Conservation (phyloP, 495 filamentous ascomycete genomes). For the Aspergillus nidulans region DNA sequence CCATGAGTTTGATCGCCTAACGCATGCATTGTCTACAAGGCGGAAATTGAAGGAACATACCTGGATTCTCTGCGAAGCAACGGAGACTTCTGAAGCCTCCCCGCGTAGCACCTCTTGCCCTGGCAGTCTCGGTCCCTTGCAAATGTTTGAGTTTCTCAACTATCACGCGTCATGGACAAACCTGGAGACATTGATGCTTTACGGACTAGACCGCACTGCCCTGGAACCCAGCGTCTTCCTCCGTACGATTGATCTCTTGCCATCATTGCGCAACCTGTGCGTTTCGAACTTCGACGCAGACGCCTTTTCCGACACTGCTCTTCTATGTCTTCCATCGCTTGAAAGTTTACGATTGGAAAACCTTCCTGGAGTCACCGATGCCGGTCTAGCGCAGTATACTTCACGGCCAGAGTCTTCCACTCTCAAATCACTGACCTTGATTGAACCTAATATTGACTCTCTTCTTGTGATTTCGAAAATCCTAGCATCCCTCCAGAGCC, state of each 20-base stretch:
- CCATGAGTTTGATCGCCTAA: conserved; percentile 68
- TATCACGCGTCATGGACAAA: conserved; percentile 67
- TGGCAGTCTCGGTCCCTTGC: conserved; percentile 54
- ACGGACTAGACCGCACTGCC: conserved; percentile 54
- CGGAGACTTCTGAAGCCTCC: conserved; percentile 40
- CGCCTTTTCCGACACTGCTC: conserved; percentile 66
- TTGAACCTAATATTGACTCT: conserved; percentile 62
- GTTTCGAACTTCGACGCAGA: conserved; percentile 68
- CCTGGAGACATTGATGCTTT: conserved; percentile 70
- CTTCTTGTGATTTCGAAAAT: conserved; percentile 71
- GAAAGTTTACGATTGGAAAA: conserved; percentile 70
- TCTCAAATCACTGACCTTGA: conserved; percentile 57
- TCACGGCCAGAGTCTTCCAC: conserved; percentile 51
- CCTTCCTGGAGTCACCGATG: conserved; percentile 71
- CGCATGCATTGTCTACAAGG: conserved; percentile 74
- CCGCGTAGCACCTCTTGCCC: conserved; percentile 44
- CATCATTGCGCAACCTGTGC: conserved; percentile 66
- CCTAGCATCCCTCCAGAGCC: conserved; percentile 57
- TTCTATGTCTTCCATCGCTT: conserved; percentile 67
- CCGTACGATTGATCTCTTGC: conserved; percentile 62
- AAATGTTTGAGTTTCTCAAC: conserved; percentile 64
- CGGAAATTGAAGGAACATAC: conserved; percentile 69
- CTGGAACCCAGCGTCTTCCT: conserved; percentile 64
- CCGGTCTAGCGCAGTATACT: conserved; percentile 69
- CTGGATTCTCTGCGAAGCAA: conserved; percentile 64